Base-by-base conservation (phyloP, 805 yeast genomes). In the Schizosaccharomyces osmophilus region DNA sequence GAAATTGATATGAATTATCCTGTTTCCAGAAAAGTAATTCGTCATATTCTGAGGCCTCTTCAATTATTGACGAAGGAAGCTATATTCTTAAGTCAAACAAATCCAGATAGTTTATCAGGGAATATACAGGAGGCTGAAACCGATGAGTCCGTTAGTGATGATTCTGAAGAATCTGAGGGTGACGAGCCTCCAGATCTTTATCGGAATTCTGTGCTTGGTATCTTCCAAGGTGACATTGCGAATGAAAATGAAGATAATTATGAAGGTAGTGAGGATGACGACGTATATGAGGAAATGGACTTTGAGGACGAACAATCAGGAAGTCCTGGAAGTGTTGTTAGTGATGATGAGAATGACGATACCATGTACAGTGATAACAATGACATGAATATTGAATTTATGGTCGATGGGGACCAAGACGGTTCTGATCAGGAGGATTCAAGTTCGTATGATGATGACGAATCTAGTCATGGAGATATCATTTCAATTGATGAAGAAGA, bases 201-300 rank as follows among this genome's bases (percentile, higher is more conserved):
- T 71, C 75, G 84, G 48, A 89, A 93, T 69, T 89, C 97, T 0
- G 86, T 97, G 0, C 75, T 90, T 51, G 97, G 96, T 1, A 89
- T 90, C 94, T 90, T 84, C 69, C 97, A 90, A 66, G 82, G 85
- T 48, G 85, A 78, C 42, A 93, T 83, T 61, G 77, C 79, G 43
- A 84, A 81, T 64, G 79, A 79, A 55, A 84, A 82, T 42, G 84
- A 79, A 13, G 82, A 79, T 5, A 80, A 75, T n/a, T 79, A 74
- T 29, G 59, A 62, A n/a, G 67, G 61, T 22, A 75, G 74, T 62
- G 72, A 75, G 9, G 71, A 64, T 36, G 65, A 64, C 29, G 63
- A 61, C 59, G 62, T 62, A n/a, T 65, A 62, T 48, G 65, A 64
- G 54, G 65, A 65, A 5, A 62, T 62, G 48, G 67, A 64, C 58